These are phyloP conservation scores for Cyberlindnera misumaiensis DNA, from an alignment of 805 yeast genomes.

Conservation along the genomic window DNA sequence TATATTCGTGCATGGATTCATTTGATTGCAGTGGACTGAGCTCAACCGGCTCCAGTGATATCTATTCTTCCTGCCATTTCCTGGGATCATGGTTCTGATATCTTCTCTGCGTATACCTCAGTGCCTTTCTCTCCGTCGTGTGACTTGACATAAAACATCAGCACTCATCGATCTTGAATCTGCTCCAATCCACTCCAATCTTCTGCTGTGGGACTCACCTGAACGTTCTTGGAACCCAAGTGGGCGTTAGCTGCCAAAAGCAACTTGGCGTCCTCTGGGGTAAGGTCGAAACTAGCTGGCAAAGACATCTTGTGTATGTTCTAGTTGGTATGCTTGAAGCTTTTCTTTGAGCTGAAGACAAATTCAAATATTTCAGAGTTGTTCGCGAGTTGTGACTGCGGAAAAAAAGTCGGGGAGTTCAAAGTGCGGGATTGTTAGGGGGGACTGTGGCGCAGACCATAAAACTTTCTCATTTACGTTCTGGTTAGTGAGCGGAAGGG, in stretches of 20 bases:
- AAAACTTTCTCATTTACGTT: too few species aligned
- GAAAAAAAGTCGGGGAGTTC: conserved; percentile 6
- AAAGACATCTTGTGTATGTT: conserved; percentile 49
- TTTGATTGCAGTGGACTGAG: too few species aligned
- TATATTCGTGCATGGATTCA: background rate
- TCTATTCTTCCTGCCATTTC: too few species aligned
- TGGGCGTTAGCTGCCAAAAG: conserved; percentile 99
- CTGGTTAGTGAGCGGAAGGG: too few species aligned
- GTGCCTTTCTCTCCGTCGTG: too few species aligned
- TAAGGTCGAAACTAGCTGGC: conserved; percentile 86
- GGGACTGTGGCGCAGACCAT: background rate
- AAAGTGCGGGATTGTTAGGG: background rate
- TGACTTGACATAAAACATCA: too few species aligned
- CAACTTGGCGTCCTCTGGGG: conserved; percentile 98
- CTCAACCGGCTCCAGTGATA: too few species aligned
- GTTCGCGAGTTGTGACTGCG: conserved; percentile 12
- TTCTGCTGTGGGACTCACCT: conserved; percentile 53
- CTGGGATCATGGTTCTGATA: too few species aligned
- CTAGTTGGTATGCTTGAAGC: conserved; percentile 6
- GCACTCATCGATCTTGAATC: too few species aligned
- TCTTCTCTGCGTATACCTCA: too few species aligned
- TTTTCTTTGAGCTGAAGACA: conserved; percentile 6
- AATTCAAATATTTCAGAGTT: conserved; percentile 19
- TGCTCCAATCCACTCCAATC: background rate
- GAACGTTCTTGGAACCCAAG: conserved; percentile 99